Conservation (phyloP, 805 yeast species). For the Starmera dryadoides region DNA sequence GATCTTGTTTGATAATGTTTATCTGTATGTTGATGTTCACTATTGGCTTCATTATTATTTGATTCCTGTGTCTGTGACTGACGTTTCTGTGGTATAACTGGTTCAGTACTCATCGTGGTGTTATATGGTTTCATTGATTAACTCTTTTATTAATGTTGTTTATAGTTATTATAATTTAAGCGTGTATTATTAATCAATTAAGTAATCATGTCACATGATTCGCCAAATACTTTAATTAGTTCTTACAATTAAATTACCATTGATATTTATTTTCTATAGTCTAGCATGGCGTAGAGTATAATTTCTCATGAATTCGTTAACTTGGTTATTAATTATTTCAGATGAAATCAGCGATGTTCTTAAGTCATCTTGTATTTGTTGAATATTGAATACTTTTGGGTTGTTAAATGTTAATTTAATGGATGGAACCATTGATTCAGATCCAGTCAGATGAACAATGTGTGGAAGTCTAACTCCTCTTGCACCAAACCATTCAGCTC, state of each 20-base stretch:
- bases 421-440: not conserved
- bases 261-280: not conserved
- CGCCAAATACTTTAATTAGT: too few relatives aligned
- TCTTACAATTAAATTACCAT: too few relatives aligned
- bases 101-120: not conserved
- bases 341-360: not conserved
- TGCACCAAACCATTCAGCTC: not conserved
- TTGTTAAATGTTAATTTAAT: too few relatives aligned
- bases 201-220: too few relatives aligned
- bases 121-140: not conserved
- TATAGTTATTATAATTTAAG: not conserved
- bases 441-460: not conserved
- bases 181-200: not conserved
- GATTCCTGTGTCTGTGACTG: slow-evolving; percentile 1
- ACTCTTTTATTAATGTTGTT: not conserved
- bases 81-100: slow-evolving; percentile 3
- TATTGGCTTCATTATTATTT: too few relatives aligned
- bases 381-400: not conserved
- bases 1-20: slow-evolving; percentile 2
- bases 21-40: too few relatives aligned
- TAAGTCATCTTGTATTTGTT: not conserved
- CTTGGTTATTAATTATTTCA: not conserved
- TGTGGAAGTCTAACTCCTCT: not conserved
- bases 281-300: not conserved
- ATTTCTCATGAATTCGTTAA: not conserved